Evolutionary conservation across 139 green algal genomes (phyloP), one percentile per base, ranked within the genome.

Genomic region (Mesotaenium endlicherianum): DNA sequence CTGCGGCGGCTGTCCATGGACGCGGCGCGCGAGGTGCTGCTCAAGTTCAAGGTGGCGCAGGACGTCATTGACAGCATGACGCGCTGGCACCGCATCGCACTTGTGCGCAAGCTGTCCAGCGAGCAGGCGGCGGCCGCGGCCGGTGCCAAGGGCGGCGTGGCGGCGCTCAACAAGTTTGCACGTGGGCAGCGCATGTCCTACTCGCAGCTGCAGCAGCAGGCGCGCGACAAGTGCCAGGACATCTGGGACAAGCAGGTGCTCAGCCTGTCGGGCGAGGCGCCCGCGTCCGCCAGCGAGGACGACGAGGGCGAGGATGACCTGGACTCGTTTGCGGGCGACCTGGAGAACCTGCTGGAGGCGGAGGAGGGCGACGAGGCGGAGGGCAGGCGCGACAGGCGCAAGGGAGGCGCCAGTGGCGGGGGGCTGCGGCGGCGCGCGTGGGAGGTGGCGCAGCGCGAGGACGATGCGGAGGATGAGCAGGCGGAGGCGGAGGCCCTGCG

Each of bases 1-100:
- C 87, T 96, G 83, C 90, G 93, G 20, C 81, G 85, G 34, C 92
- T 96, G 75, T 89, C 84, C 41, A 94, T 93, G 60, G 86, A 90
- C 5, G 89, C 89, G 36, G 88, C 81, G 11, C 77, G 90, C 31
- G 30, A 86, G 80, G 71, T 74, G 36, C 71, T 80, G 47, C 71
- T 80, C 26, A 80, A 80, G 6, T 86, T 91, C 8, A 85, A 86
- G 20, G 77, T 93, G 53, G 26, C 76, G 1, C 55, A 90, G 0
- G 81, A 88, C 17, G 85, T 90, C 44, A 88, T 94, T 11, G 39
- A 85, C 11, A 39, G 77, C 43, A 55, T 92, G 47, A 74, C 64
- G 0, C 60, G 86, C 2, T 92, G 86, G 88, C 17, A 76, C 45
- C 77, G 79, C 36, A 90, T 91, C 8, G 74, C 34, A 42, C 76